Percentiles rank a stretch among this genome's conserved stretches.
phyloP scores from a whole-genome alignment of 345 rosid genomes.

The Euphorbia peplus region DNA sequence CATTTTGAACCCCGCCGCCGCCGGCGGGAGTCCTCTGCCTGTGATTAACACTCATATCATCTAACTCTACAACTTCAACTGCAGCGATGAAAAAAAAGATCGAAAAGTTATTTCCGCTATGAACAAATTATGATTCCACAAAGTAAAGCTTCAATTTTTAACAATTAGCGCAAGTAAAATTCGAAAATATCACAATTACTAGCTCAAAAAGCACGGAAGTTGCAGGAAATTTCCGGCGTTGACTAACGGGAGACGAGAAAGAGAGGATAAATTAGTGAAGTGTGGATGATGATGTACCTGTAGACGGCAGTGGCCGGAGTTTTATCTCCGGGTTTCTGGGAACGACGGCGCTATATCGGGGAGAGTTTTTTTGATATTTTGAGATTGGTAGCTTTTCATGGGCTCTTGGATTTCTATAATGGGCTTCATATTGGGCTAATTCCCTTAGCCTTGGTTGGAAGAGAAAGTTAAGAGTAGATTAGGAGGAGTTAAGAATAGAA shows the following conservation, averaged over 20 bases:
- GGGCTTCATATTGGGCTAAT: no score
- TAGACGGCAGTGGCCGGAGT: background rate
- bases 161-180: background rate
- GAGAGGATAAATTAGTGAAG: no score
- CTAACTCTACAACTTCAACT: constrained; percentile 25
- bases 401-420: no score
- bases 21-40: constrained; percentile 46
- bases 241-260: background rate
- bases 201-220: background rate
- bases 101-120: background rate
- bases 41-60: constrained; percentile 52
- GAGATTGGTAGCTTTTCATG: no score
- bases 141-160: background rate
- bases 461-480: no score
- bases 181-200: background rate
- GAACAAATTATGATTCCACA: background rate
- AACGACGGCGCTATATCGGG: background rate
- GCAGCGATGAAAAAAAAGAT: background rate
- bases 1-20: constrained; percentile 40
- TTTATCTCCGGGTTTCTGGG: background rate
- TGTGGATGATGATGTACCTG: background rate
- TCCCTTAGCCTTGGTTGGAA: no score
- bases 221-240: background rate
- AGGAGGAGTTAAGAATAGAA: no score
- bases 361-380: background rate